These are phyloP conservation scores for Hericium erinaceus DNA, from an alignment of 768 basidiomycete genomes.

Conservation along the genomic window DNA sequence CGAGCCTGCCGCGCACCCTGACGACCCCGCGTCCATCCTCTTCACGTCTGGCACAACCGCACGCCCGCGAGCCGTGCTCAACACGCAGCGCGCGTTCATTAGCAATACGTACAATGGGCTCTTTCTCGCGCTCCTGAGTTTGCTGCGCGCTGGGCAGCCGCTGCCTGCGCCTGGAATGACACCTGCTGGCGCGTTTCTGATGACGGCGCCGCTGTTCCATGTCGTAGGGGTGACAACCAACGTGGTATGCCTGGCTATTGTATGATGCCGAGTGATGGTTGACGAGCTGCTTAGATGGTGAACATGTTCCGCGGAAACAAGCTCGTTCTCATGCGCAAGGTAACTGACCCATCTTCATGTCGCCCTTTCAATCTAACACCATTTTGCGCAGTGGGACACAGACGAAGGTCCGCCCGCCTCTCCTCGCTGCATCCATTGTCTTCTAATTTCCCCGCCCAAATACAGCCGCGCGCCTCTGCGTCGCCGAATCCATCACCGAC, in stretches of 20 bases:
- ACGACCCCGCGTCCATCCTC: neutral
- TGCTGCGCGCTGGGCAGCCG: neutral
- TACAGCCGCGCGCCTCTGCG: neutral
- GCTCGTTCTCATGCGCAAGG: neutral
- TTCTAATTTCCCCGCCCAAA: neutral
- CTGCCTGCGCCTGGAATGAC: neutral
- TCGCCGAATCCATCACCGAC: neutral
- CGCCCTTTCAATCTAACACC: neutral
- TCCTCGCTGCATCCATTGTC: neutral
- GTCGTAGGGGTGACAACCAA: neutral
- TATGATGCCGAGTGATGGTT: neutral
- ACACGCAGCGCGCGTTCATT: neutral
- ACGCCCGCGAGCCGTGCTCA: neutral
- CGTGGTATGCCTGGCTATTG: neutral
- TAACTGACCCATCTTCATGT: neutral
- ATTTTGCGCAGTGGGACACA: neutral
- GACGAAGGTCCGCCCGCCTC: neutral
- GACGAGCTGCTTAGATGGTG: neutral
- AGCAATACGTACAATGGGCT: neutral
- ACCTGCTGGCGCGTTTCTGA: neutral
- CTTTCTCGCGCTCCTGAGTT: neutral
- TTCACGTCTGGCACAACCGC: neutral
- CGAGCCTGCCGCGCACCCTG: neutral
- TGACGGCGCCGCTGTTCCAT: neutral
- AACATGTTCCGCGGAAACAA: neutral